A percentile compares a stretch with the other conserved stretches of the same genome.
phyloP scores from a whole-genome alignment of 2,329 filamentous ascomycete genomes.

The Fusarium praegraminearum region DNA sequence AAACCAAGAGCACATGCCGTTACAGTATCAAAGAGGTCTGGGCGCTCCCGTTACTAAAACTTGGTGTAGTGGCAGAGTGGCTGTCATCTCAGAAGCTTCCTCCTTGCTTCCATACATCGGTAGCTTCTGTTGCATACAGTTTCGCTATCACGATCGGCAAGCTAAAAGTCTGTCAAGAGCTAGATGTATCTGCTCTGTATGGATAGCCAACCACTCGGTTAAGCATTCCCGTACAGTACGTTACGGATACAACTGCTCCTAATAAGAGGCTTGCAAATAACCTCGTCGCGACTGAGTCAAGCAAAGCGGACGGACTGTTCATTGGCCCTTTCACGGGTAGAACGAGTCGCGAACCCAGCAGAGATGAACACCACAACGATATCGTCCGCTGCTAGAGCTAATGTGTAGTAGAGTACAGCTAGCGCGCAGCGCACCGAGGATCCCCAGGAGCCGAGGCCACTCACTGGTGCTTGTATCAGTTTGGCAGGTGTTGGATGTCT shows the following conservation, averaged over 20 bases:
- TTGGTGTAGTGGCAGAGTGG: neutral
- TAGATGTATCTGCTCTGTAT: neutral
- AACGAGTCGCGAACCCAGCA: slow-evolving; percentile 9
- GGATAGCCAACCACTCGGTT: slow-evolving; percentile 7
- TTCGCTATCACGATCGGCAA: slow-evolving; percentile 18
- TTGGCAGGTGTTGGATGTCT: slow-evolving; percentile 13
- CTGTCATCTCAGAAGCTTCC: slow-evolving; percentile 1
- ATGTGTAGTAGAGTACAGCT: neutral
- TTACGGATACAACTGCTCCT: neutral
- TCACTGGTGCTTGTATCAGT: slow-evolving; percentile 15
- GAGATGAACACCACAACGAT: slow-evolving; percentile 33
- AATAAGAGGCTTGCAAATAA: slow-evolving; percentile 12
- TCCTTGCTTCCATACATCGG: neutral
- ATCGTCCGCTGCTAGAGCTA: neutral
- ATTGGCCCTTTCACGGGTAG: slow-evolving; percentile 3
- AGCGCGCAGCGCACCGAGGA: slow-evolving; percentile 1
- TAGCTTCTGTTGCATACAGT: neutral
- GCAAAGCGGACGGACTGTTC: slow-evolving; percentile 1
- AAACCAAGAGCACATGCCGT: neutral
- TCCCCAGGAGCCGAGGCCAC: slow-evolving; percentile 9
- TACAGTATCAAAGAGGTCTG: neutral
- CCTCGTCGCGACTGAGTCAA: slow-evolving; percentile 38
- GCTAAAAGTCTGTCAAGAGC: neutral
- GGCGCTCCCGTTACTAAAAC: neutral
- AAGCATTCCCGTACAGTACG: slow-evolving; percentile 9